Base-by-base conservation (phyloP, 2,329 filamentous ascomycete species). In the Colletotrichum neosansevieriae region DNA sequence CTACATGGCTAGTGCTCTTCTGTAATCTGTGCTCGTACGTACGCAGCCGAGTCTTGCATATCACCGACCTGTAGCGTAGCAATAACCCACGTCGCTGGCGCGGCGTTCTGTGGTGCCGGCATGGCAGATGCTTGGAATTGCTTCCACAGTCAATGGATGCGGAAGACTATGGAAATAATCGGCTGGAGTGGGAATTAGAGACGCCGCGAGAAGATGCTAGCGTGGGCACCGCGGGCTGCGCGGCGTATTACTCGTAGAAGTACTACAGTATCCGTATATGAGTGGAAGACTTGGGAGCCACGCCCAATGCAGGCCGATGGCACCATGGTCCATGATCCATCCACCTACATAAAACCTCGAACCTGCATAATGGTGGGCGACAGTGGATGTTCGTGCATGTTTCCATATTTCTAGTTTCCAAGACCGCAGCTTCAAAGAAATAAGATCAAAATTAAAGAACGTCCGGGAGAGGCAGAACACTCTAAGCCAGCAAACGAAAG, bases 241-340 rank as follows among this genome's bases (percentile, higher is more conserved):
- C 44, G 24, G 53, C 19, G 47, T 50, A 13, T 29, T 6, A 29
- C 4, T 29, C 29, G 29, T 9, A 29, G 29, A 29, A 29, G 29
- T 9, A 29, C 24, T 9, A 29, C 24, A 6, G 24, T 4, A 24
- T 24, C 24, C 24, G 24, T 7, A 29, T 2, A 15, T 50, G 38
- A 40, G 51, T 58, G 58, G n/a, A 19, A n/a, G 6, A 19, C 42
- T 6, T 17, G 3, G 49, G 49, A 51, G 12, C 40, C 54, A 45
- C 32, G 32, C 42, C 53, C 32, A 29, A 29, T 29, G 29, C 29
- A 12, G 36, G 36, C 36, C 36, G 2, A 38, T 12, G 36, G 34
- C 34, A 38, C 49, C 29, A 32, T 51, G 49, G 47, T 24, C 49
- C 44, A 63, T 63, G 42, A 57, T 63, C 50, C 51, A 57, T 63